These are phyloP conservation scores for Ceratocystis variospora DNA, from an alignment of 2,329 filamentous ascomycete species.

Conservation along the genomic window DNA sequence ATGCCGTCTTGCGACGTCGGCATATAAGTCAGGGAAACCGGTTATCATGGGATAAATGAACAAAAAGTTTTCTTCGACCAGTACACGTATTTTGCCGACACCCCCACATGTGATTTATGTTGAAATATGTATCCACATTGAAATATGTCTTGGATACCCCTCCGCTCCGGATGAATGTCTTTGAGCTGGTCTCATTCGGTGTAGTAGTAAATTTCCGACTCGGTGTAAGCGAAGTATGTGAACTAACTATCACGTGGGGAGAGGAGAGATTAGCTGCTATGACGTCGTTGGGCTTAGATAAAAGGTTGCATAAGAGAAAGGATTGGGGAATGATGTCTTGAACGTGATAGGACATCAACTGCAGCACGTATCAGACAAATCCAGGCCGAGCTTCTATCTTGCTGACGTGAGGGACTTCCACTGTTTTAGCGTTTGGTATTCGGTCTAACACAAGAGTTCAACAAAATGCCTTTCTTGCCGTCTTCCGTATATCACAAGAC, in stretches of 20 bases:
- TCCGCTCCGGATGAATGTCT: no score
- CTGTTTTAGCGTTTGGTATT: conserved; percentile 4
- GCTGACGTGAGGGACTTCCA: background rate
- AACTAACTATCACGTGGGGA: background rate
- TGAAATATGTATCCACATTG: background rate
- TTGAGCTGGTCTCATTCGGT: background rate
- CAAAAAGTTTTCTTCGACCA: conserved; percentile 18
- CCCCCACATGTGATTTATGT: background rate
- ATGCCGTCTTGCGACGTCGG: conserved; percentile 17
- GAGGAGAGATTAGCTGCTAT: background rate
- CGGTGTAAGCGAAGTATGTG: conserved; percentile 3
- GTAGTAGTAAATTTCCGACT: background rate
- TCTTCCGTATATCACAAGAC: background rate
- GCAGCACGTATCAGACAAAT: background rate
- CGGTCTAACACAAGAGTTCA: background rate
- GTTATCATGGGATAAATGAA: conserved; percentile 16
- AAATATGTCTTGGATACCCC: background rate
- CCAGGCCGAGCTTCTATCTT: background rate
- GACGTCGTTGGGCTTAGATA: conserved; percentile 1
- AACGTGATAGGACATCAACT: background rate
- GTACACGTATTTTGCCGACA: background rate
- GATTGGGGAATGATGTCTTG: conserved; percentile 4
- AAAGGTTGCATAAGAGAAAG: background rate
- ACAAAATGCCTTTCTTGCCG: background rate
- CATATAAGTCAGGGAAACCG: conserved; percentile 22